phyloP scores from a whole-genome alignment of 495 filamentous ascomycete species.

The Penicillium taxi region DNA sequence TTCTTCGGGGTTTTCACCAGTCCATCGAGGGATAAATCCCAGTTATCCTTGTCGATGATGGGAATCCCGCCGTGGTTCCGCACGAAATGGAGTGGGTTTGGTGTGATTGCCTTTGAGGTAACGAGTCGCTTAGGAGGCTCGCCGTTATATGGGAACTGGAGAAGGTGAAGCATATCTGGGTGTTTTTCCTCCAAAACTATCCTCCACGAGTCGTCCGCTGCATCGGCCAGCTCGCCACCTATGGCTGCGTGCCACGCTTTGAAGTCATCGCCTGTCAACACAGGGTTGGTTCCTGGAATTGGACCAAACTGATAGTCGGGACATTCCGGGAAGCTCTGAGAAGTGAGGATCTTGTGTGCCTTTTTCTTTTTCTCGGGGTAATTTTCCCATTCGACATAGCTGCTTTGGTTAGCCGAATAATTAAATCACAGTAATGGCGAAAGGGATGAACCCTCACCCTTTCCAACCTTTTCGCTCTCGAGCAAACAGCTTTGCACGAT shows the following conservation, averaged over 20 bases:
- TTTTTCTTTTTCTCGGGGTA: constrained; percentile 56
- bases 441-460: constrained; percentile 23
- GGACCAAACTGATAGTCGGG: constrained; percentile 55
- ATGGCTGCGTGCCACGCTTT: constrained; percentile 57
- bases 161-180: constrained; percentile 57
- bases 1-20: constrained; percentile 48
- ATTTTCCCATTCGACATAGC: constrained; percentile 62
- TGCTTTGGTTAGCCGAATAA: neutral
- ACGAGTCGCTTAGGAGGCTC: constrained; percentile 49
- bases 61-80: constrained; percentile 64
- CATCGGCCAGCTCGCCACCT: constrained; percentile 38
- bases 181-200: constrained; percentile 54
- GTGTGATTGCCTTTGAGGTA: constrained; percentile 47
- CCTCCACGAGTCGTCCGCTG: constrained; percentile 51
- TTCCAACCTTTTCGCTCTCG: constrained; percentile 30
- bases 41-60: constrained; percentile 47
- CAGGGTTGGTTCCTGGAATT: constrained; percentile 54
- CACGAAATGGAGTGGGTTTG: constrained; percentile 54
- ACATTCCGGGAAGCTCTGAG: constrained; percentile 47
- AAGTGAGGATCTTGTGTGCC: constrained; percentile 48
- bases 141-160: constrained; percentile 66
- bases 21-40: constrained; percentile 45
- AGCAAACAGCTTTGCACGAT: constrained; percentile 27
- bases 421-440: too few relatives aligned
- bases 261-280: constrained; percentile 55